Conservation (phyloP, 2,329 filamentous ascomycete genomes). For the Hymenoscyphus scutula region DNA sequence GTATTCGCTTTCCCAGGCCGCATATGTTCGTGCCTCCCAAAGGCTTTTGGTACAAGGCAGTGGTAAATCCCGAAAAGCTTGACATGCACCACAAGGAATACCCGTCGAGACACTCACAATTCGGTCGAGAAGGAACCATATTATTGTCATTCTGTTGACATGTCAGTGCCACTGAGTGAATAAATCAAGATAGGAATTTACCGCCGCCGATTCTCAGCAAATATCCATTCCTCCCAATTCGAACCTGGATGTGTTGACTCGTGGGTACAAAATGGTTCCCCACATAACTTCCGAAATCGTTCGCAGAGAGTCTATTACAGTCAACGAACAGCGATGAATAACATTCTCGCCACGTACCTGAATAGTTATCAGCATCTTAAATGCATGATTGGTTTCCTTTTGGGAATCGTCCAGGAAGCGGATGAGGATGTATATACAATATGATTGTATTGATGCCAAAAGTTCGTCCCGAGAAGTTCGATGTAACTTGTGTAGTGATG, state of each 20-base stretch:
- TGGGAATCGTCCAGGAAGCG: slow-evolving; percentile 7
- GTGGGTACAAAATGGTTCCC: slow-evolving; percentile 2
- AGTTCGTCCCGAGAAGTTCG: slow-evolving; percentile 5
- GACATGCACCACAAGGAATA: slow-evolving; percentile 7
- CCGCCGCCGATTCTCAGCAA: slow-evolving; percentile 17
- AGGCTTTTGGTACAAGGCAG: slow-evolving; percentile 10
- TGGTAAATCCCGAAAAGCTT: slow-evolving; percentile 8
- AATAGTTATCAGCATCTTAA: slow-evolving; percentile 10
- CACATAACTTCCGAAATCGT: not conserved
- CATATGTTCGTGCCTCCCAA: slow-evolving; percentile 15
- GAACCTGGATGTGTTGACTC: slow-evolving; percentile 5
- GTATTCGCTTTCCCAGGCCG: slow-evolving; percentile 15
- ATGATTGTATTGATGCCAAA: slow-evolving; percentile 10
- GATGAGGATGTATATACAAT: slow-evolving; percentile 17
- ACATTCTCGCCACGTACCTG: not conserved
- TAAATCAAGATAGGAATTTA: not conserved
- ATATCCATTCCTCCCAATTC: slow-evolving; percentile 21
- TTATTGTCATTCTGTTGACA: slow-evolving; percentile 4
- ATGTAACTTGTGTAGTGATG: not conserved
- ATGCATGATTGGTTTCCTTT: not conserved
- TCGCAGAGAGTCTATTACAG: slow-evolving; percentile 10
- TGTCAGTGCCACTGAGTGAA: not conserved
- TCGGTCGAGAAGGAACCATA: slow-evolving; percentile 16
- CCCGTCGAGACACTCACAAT: slow-evolving; percentile 13
- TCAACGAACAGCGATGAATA: too few relatives aligned